Conservation (phyloP, 169 alveolate species). For the Plasmodium blacklocki region DNA sequence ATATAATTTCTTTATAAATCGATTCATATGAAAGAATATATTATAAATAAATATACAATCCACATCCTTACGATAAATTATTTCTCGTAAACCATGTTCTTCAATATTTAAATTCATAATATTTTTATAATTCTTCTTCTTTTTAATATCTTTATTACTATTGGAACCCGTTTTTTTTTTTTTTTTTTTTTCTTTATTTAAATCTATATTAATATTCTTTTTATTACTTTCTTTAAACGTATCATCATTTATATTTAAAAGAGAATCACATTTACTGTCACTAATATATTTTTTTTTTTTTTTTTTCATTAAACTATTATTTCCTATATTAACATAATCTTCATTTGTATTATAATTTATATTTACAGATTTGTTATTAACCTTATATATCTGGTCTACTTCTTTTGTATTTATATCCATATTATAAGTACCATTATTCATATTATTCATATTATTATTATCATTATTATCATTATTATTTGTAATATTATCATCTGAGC, state of each 20-base stretch:
- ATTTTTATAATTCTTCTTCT: conserved; percentile 5
- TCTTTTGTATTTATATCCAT: too few species aligned
- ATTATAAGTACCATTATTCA: not conserved
- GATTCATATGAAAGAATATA: conserved; percentile 45
- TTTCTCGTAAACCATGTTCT: conserved; percentile 65
- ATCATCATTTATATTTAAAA: not conserved
- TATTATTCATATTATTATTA: not conserved
- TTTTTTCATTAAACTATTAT: too few species aligned
- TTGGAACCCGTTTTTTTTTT: not conserved
- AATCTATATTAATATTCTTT: not conserved
- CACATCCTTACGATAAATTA: conserved; percentile 68
- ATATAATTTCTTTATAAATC: conserved; percentile 64
- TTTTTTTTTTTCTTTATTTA: conserved; percentile 3
- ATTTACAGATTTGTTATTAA: too few species aligned
- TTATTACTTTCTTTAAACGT: not conserved
- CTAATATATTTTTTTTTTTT: too few species aligned
- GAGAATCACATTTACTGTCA: too few species aligned
- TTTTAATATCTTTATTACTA: not conserved
- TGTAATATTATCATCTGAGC: not conserved
- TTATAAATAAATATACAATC: conserved; percentile 63
- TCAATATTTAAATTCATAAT: conserved; percentile 12
- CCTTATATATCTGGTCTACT: too few species aligned
- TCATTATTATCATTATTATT: not conserved
- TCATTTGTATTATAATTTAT: too few species aligned
- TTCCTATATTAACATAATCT: too few species aligned